Evolutionary conservation across 495 filamentous ascomycete genomes (phyloP).

Genomic region (Lophiostoma macrostomum): DNA sequence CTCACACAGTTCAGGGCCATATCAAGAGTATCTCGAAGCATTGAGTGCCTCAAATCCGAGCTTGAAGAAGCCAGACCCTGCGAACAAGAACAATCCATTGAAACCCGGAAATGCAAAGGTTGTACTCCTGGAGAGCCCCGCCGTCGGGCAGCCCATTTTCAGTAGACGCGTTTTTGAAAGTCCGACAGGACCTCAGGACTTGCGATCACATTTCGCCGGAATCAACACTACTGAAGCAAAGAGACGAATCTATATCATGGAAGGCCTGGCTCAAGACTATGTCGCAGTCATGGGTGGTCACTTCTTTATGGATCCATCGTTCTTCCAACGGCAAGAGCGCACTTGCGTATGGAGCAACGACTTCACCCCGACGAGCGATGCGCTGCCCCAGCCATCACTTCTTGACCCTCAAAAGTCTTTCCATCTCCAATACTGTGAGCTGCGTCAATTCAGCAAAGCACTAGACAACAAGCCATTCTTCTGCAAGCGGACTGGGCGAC

Average conservation of each 20-base stretch:
- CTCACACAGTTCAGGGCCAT: constrained; percentile 9
- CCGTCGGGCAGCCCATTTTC: not conserved
- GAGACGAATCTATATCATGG: constrained; percentile 28
- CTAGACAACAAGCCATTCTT: constrained; percentile 10
- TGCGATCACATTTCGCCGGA: constrained; percentile 1
- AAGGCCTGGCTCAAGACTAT: constrained; percentile 30
- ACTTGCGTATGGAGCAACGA: constrained; percentile 31
- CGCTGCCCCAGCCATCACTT: constrained; percentile 23
- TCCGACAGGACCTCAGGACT: not conserved
- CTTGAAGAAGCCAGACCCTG: constrained; percentile 15
- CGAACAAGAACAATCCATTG: constrained; percentile 12
- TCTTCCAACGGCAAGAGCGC: constrained; percentile 29
- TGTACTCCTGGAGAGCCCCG: constrained; percentile 12
- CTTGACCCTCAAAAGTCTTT: constrained; percentile 23
- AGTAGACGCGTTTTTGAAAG: not conserved
- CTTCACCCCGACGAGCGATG: constrained; percentile 31
- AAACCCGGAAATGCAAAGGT: constrained; percentile 10
- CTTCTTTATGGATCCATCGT: constrained; percentile 31
- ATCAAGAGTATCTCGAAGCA: constrained; percentile 17
- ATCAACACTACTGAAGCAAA: not conserved
- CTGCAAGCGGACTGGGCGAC: constrained; percentile 23
- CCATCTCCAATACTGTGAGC: constrained; percentile 29
- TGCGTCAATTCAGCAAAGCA: constrained; percentile 20
- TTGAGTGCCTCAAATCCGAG: constrained; percentile 18
- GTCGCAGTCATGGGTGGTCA: constrained; percentile 23